These are phyloP conservation scores for Lumnitzera littorea DNA, from an alignment of 345 rosid genomes.

Conservation along the genomic window DNA sequence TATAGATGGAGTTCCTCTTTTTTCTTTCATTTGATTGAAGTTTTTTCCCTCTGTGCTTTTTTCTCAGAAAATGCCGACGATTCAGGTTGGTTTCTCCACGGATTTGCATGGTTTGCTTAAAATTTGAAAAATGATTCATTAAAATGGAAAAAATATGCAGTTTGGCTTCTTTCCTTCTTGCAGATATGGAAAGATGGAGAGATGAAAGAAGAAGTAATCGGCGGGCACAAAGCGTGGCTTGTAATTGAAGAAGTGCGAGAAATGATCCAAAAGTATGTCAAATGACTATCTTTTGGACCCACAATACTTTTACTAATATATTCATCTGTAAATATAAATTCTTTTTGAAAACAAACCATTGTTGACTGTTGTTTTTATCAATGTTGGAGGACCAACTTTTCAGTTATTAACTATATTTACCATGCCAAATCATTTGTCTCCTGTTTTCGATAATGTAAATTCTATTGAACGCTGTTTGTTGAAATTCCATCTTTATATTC, in stretches of 20 bases:
- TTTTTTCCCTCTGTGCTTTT: background rate
- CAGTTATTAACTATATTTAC: too few species aligned
- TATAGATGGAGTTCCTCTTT: background rate
- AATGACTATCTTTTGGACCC: too few species aligned
- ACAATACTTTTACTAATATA: too few species aligned
- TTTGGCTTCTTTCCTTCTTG: background rate
- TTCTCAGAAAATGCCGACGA: constrained; percentile 86
- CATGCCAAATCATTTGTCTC: too few species aligned
- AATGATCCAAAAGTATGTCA: constrained; percentile 48
- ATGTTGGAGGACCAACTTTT: too few species aligned
- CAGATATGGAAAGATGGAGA: constrained; percentile 55
- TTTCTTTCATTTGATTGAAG: background rate
- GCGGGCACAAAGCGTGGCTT: constrained; percentile 96
- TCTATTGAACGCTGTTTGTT: too few species aligned
- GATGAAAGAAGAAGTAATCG: constrained; percentile 87
- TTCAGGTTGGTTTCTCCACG: constrained; percentile 63
- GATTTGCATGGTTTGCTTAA: background rate
- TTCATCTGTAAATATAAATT: too few species aligned
- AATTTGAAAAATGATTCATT: background rate
- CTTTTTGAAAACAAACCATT: too few species aligned
- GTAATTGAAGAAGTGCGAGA: constrained; percentile 78
- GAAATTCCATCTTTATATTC: too few species aligned
- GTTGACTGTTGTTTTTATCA: too few species aligned
- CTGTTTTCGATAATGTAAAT: too few species aligned
- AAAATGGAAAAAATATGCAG: background rate